Evolutionary conservation across 345 rosid genomes (phyloP).

Genomic region (Lumnitzera littorea): DNA sequence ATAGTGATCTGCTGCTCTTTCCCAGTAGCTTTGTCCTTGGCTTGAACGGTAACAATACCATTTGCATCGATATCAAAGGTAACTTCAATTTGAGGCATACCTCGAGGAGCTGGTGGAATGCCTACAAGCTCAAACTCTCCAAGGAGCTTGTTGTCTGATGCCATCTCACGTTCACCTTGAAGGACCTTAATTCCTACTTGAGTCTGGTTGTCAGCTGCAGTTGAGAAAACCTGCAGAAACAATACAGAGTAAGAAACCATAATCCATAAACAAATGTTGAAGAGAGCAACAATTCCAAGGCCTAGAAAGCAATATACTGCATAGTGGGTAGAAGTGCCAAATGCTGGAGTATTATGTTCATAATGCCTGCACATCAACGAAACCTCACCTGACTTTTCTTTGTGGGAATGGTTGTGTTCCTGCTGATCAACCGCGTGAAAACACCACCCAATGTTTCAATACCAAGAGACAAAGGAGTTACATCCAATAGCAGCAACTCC

Average conservation of each 20-base stretch:
- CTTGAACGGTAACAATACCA: conserved; percentile 31
- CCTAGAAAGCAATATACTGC: no score
- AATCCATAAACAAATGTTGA: no score
- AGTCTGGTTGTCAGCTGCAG: conserved; percentile 61
- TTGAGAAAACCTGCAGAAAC: conserved; percentile 50
- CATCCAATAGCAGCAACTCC: conserved; percentile 78
- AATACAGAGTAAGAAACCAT: no score
- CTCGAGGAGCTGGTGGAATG: conserved; percentile 82
- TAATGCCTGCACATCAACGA: no score
- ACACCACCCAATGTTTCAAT: conserved; percentile 88
- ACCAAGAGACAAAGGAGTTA: conserved; percentile 84
- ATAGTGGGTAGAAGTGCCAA: no score
- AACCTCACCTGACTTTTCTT: conserved; percentile 49
- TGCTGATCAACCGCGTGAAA: conserved; percentile 57
- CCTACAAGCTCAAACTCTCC: conserved; percentile 89
- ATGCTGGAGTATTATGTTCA: no score
- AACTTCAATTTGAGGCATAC: conserved; percentile 28
- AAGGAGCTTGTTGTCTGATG: conserved; percentile 67
- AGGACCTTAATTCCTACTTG: conserved; percentile 49
- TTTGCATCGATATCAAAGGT: conserved; percentile 31
- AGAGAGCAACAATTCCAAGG: no score
- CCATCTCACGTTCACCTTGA: conserved; percentile 94
- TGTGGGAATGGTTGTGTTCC: conserved; percentile 88
- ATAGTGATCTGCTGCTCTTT: conserved; percentile 87
- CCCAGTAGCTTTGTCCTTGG: conserved; percentile 50